Base-by-base conservation (phyloP, 164 flowering plant genomes). In the Aristolochia fimbriata region DNA sequence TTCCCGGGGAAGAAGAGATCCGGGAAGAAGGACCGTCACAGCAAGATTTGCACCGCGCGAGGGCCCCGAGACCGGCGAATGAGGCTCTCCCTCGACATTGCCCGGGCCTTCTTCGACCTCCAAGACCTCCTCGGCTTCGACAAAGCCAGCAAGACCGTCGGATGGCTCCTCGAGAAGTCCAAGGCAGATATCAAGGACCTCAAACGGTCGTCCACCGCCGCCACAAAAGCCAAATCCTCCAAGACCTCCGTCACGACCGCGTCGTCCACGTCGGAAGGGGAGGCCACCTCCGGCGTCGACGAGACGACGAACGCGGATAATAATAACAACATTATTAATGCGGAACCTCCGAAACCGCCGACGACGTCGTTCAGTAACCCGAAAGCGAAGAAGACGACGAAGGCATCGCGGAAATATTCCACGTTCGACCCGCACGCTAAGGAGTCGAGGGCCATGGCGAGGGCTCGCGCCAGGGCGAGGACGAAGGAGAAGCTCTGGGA, bases 1-100 rank as follows among this genome's bases (percentile, higher is more conserved):
- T 19, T 15, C n/a, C n/a, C 37, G 7, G 52, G 23, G 21, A 57
- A 54, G 37, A 74, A 62, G 65, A 73, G 69, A 52, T 27, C 68
- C 15, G 67, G 53, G 1, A 86, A 80, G 68, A 78, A 68, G 62
- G 90, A 85, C 19, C 74, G 90, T 17, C 96, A 86, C 71, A 84
- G 87, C 80, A 88, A 88, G 81, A 88, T 88, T 59, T 64, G 60
- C 50, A 86, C 93, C 0, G 85, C 85, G 13, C 76, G 71, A 58
- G 90, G 96, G 2, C 77, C 72, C 0, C 75, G 96, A 51, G 88
- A 88, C 62, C 73, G 96, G 46, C 65, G 96, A 63, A 84, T 86
- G 92, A 76, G 96, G 57, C 57, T 88, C 53, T 88, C 96, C 9
- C 81, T 88, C 11, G 86, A 81, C 0, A 79, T 84, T 24, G 90